Evolutionary conservation across 1,284 basidiomycete genomes (phyloP), one percentile per base, ranked within the genome.

Genomic region (Butyriboletus appendiculatus): DNA sequence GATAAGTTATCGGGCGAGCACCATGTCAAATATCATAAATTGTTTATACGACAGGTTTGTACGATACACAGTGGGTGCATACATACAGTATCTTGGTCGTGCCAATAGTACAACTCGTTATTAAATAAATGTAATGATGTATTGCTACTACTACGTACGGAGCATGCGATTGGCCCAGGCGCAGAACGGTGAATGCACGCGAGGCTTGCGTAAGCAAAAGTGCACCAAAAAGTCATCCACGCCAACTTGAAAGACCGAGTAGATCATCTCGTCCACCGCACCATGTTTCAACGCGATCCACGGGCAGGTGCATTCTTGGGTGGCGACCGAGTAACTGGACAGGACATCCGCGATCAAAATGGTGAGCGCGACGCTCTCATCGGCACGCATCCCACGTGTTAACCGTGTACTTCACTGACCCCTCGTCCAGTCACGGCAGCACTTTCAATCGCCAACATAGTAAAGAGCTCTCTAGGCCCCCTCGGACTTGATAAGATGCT

Each of bases 401-500:
- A 40, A 32, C 7, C 12, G 41, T 22, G 7, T 5, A 15, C 41
- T 22, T 2, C 37, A n/a, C 57, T 63, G 28, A 56, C 44, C 43
- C 32, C 24, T 43, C 7, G 28, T 49, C 55, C 65, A 95, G 97
- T 99, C 62, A 86, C 94, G 65, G 96, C 97, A 45, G 96, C 96
- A 45, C 90, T 94, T 71, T 90, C 95, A 11, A 97, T 99, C 66
- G 94, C 97, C 59, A 99, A 99, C 76, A 91, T 98, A 63, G 87
- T 99, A 52, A 98, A 97, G 81, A 97, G 92, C 65, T 97, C 94
- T 44, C 73, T 99, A 41, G 97, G 97, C 10, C 97, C 97, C 7
- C 82, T 98, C 53, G 96, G 94, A 35, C 83, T 97, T 3, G 95
- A 97, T 73, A 97, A 97, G 76, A 96, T 99, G 96, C 81, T 98